These are phyloP conservation scores for Aspergillus brasiliensis DNA, from an alignment of 2,329 filamentous ascomycete species.

Conservation along the genomic window DNA sequence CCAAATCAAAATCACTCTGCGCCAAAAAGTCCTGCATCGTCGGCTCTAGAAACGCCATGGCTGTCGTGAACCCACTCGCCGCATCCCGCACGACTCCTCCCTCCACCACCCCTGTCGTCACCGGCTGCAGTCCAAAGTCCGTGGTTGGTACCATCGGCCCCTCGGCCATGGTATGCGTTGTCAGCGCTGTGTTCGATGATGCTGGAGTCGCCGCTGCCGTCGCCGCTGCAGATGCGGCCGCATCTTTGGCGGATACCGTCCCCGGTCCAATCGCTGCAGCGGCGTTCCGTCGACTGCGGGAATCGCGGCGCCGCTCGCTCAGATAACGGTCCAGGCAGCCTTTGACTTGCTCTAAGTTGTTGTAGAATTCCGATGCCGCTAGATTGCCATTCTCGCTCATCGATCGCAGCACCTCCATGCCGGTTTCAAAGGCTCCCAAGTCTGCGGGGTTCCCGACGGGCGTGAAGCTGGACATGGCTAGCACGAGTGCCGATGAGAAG, in stretches of 20 bases:
- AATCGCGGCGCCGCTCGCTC: constrained; percentile 8
- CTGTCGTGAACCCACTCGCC: constrained; percentile 35
- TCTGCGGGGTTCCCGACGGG: constrained; percentile 35
- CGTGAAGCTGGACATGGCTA: constrained; percentile 41
- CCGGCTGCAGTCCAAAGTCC: not conserved
- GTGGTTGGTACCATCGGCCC: not conserved
- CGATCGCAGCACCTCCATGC: constrained; percentile 33
- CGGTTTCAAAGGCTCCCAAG: constrained; percentile 35
- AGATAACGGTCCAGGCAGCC: constrained; percentile 30
- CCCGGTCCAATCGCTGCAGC: constrained; percentile 6
- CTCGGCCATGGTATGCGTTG: not conserved
- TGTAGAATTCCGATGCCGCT: constrained; percentile 37
- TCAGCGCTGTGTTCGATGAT: not conserved
- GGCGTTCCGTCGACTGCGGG: not conserved
- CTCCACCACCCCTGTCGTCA: not conserved
- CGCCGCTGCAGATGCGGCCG: not conserved
- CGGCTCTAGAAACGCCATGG: constrained; percentile 42
- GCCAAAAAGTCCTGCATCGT: constrained; percentile 44
- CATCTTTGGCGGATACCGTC: not conserved
- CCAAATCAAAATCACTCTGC: constrained; percentile 41
- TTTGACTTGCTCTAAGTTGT: constrained; percentile 38
- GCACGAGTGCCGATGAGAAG: constrained; percentile 41
- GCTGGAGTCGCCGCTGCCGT: not conserved
- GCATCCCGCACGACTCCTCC: not conserved
- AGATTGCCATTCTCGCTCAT: constrained; percentile 42